Percentiles rank a stretch among this genome's conserved stretches.
Conservation (phyloP, 805 yeast species). For the Zygoascus ofunaensis region DNA sequence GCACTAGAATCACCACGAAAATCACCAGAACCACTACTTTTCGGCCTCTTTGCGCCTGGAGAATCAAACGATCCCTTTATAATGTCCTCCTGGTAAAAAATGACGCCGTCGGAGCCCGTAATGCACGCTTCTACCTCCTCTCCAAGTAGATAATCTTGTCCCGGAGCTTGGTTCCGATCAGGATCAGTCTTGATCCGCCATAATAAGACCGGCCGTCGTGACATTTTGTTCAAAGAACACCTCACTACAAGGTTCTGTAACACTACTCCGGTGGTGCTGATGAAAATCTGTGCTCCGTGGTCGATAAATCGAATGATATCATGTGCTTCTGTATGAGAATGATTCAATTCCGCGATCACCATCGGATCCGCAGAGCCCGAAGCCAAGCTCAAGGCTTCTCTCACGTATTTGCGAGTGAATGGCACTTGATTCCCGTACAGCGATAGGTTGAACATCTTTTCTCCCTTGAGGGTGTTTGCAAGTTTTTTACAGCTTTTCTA, state of each 20-base stretch:
- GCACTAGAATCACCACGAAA: too few relatives aligned
- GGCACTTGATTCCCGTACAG: slow-evolving; percentile 3
- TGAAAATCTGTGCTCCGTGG: slow-evolving; percentile 11
- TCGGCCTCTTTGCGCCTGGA: too few relatives aligned
- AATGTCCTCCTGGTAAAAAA: slow-evolving; percentile 3
- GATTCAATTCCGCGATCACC: slow-evolving; percentile 11
- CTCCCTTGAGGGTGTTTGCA: not conserved
- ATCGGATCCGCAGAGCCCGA: slow-evolving; percentile 6
- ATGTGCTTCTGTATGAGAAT: slow-evolving; percentile 15
- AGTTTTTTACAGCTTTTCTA: too few relatives aligned
- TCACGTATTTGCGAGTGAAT: not conserved
- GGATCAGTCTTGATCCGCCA: slow-evolving; percentile 11
- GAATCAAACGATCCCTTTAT: not conserved
- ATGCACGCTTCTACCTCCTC: slow-evolving; percentile 17
- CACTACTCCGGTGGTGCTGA: slow-evolving; percentile 14
- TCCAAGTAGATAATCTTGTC: slow-evolving; percentile 12
- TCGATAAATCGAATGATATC: slow-evolving; percentile 13
- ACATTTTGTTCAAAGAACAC: slow-evolving; percentile 11
- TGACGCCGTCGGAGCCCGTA: slow-evolving; percentile 17
- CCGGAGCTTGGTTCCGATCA: slow-evolving; percentile 3
- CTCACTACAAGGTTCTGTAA: slow-evolving; percentile 17
- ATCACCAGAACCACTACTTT: not conserved
- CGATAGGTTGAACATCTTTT: not conserved
- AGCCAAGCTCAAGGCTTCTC: not conserved
- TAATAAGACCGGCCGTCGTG: slow-evolving; percentile 13